Conservation (phyloP, 169 alveolate species). For the Plasmodium malariae region DNA sequence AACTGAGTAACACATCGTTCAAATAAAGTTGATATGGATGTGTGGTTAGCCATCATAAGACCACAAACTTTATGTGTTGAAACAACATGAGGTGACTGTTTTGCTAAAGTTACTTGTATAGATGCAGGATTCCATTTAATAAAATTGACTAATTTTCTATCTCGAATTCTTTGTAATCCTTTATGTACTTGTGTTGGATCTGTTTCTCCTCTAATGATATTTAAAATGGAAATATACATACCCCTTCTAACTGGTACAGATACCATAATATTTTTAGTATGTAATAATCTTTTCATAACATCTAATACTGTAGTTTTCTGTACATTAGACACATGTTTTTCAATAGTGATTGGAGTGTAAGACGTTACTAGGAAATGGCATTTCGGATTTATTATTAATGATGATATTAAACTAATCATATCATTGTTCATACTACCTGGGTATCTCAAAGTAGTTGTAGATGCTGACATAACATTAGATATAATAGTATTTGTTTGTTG, state of each 20-base stretch:
- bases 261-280: conserved; percentile 97
- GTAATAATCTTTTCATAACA: conserved; percentile 97
- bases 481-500: conserved; percentile 78
- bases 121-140: conserved; percentile 99
- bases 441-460: conserved; percentile 91
- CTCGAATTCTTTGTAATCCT: conserved; percentile 84
- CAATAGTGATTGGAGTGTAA: conserved; percentile 94
- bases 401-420: conserved; percentile 96
- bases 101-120: conserved; percentile 97
- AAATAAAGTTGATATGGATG: conserved; percentile 95
- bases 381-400: conserved; percentile 98
- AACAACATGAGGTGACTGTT: conserved; percentile 96
- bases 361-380: conserved; percentile 99
- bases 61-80: conserved; percentile 98
- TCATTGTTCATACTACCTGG: conserved; percentile 99
- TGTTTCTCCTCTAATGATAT: conserved; percentile 83
- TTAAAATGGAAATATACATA: conserved; percentile 80
- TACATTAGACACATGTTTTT: conserved; percentile 82
- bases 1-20: conserved; percentile 94
- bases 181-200: conserved; percentile 81
- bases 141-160: conserved; percentile 89
- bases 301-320: conserved; percentile 98
- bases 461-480: conserved; percentile 86
- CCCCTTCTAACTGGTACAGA: conserved; percentile 81
- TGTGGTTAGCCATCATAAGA: conserved; percentile 98